A percentile compares a stretch with the other conserved stretches of the same genome.
These are phyloP conservation scores for Lonicera japonica DNA, from an alignment of 129 eudicot species.

Conservation along the genomic window DNA sequence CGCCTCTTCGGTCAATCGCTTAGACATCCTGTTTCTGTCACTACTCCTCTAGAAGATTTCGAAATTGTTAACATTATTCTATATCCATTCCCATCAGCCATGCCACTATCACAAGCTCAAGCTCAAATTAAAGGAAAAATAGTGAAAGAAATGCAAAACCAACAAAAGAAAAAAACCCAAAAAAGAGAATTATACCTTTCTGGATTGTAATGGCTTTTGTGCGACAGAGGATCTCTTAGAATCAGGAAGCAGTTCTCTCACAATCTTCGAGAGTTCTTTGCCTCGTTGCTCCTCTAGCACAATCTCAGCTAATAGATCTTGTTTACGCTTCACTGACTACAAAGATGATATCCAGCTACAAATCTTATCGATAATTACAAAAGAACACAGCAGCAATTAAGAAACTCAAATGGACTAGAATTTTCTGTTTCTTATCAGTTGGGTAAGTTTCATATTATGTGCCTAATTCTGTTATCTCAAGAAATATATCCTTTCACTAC, in stretches of 20 bases:
- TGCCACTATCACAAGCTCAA: neutral
- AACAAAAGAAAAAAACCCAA: too few relatives aligned
- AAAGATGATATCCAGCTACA: constrained; percentile 1
- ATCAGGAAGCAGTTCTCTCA: constrained; percentile 50
- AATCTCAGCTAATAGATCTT: constrained; percentile 51
- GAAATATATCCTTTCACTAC: too few relatives aligned
- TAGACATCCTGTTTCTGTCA: constrained; percentile 60
- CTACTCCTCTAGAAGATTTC: constrained; percentile 56
- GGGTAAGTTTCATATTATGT: too few relatives aligned
- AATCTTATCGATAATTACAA: neutral
- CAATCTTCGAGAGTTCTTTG: constrained; percentile 50
- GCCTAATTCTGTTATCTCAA: too few relatives aligned
- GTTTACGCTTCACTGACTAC: constrained; percentile 62
- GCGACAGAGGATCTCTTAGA: constrained; percentile 30
- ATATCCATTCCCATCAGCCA: neutral
- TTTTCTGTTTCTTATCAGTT: too few relatives aligned
- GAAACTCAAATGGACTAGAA: neutral
- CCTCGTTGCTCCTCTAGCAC: constrained; percentile 51
- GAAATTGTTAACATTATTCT: constrained; percentile 10
- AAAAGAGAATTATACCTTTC: constrained; percentile 47
- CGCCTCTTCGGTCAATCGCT: constrained; percentile 67
- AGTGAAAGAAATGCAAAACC: neutral
- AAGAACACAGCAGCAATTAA: neutral
- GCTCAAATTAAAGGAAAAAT: neutral
- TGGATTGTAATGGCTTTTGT: constrained; percentile 41